Evolutionary conservation across 495 filamentous ascomycete species (phyloP), one percentile per base, ranked within the genome.

Genomic region (Xylaria flabelliformis): DNA sequence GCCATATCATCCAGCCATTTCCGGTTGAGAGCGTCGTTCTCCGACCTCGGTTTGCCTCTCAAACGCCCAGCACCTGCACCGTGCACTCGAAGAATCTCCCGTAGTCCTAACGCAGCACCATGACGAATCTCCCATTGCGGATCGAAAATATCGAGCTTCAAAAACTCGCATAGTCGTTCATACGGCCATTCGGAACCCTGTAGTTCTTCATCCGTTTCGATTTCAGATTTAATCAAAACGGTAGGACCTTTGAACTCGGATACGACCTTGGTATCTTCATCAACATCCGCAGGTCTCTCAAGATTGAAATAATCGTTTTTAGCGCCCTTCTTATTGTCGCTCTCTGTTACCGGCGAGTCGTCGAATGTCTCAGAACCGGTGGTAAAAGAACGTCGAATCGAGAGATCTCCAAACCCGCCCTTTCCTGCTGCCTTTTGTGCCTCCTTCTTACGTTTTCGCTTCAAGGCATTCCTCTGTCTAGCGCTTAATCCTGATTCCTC

Each of bases 81-180:
- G 78, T 99, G 96, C 19, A 97, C 93, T 62, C 96, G 90, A 71
- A 97, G 86, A 44, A 98, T 90, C 81, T 99, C 97, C 75, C 97
- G 90, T 39, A 99, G 83, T 42, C 94, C 97, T 91, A 99, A 95
- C 26, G 96, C 94, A 56, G 96, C 95, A 71, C 96, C 96, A 82
- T 99, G 96, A n/a, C 96, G 91, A 44, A 94, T 93, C 81, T 99
- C 96, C 96, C 96, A 99, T 75, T 93, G 90, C 4, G 90, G 85
- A 83, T 99, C 95, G 74, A 99, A 97, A 17, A 99, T 85, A 79
- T 99, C 96, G 58, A 97, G 86, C 73, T 90, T 94, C 62, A 99
- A 87, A 75, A 97, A 92, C 74, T 98, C 96, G 81, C 94, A 98
- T 67, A 98, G 90, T 63, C 92, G 90, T 74, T 98, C 95, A 77